Percentiles rank a stretch among this genome's conserved stretches.
phyloP scores from a whole-genome alignment of 306 rosid species.

The Cucumis melo region DNA sequence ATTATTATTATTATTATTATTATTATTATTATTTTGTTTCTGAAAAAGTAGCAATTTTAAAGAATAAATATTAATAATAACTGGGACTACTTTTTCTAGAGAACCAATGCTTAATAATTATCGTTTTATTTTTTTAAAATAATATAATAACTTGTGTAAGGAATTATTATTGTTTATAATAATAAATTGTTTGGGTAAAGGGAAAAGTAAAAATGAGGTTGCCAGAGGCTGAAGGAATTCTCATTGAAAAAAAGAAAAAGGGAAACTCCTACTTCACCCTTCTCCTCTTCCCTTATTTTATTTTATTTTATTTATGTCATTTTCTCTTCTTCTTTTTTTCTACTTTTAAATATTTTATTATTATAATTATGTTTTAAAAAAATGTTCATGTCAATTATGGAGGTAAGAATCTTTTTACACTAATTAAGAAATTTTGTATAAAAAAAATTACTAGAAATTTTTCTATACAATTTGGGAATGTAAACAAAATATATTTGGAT shows the following conservation, averaged over 20 bases:
- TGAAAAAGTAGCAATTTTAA: constrained; percentile 8
- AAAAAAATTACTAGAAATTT: neutral
- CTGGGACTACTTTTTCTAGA: neutral
- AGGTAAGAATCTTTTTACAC: neutral
- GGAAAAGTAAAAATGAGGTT: constrained; percentile 55
- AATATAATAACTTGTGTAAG: neutral
- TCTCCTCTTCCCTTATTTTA: neutral
- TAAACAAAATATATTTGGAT: neutral
- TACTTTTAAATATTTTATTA: neutral
- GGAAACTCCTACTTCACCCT: neutral
- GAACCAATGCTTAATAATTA: constrained; percentile 3
- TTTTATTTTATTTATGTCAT: neutral
- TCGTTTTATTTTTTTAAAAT: neutral
- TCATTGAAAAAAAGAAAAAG: neutral
- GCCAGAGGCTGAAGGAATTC: constrained; percentile 61
- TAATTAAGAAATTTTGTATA: neutral
- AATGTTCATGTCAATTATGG: neutral
- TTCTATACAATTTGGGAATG: neutral
- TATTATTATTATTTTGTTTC: neutral
- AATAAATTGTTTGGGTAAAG: constrained; percentile 41
- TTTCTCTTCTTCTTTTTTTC: neutral
- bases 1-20: neutral
- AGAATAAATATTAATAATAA: constrained; percentile 2
- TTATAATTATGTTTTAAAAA: neutral
- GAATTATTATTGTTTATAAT: neutral